A percentile compares a stretch with the other conserved stretches of the same genome.
Conservation (phyloP, 495 filamentous ascomycete genomes). For the Wilcoxina mikolae region DNA sequence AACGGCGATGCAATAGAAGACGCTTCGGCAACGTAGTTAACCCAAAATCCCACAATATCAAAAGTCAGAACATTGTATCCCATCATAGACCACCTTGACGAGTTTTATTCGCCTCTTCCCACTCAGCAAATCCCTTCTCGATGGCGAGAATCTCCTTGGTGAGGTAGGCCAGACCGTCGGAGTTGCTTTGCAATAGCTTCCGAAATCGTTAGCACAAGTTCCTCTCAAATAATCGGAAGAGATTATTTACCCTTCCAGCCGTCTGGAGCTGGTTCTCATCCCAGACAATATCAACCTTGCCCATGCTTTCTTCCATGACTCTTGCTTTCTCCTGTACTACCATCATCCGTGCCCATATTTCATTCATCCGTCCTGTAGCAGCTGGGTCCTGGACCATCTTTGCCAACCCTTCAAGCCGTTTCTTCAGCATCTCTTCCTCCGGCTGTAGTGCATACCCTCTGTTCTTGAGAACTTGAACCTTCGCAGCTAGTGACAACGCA, state of each 20-base stretch:
- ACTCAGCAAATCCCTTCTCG: slow-evolving; percentile 63
- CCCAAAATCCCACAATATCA: no score
- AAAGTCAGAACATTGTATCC: no score
- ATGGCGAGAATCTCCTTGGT: slow-evolving; percentile 67
- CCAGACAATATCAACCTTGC: slow-evolving; percentile 46
- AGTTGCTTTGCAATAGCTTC: slow-evolving; percentile 81
- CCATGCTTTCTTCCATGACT: slow-evolving; percentile 63
- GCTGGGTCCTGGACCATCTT: slow-evolving; percentile 66
- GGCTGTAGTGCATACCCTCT: slow-evolving; percentile 82
- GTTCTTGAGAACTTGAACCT: slow-evolving; percentile 82
- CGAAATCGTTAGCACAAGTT: slow-evolving; percentile 11
- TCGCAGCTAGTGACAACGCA: slow-evolving; percentile 69
- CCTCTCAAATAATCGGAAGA: background rate
- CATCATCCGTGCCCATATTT: slow-evolving; percentile 92
- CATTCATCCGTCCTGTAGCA: slow-evolving; percentile 67
- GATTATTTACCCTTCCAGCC: slow-evolving; percentile 61
- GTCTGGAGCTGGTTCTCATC: slow-evolving; percentile 65
- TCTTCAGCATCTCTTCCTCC: slow-evolving; percentile 80
- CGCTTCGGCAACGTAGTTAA: background rate
- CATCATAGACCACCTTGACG: slow-evolving; percentile 11
- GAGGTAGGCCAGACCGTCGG: slow-evolving; percentile 70
- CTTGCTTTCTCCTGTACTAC: slow-evolving; percentile 66
- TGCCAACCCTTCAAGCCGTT: slow-evolving; percentile 64
- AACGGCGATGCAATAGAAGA: background rate
- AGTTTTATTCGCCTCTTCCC: slow-evolving; percentile 43